Base-by-base conservation (phyloP, 257 asterid species). In the Solanum ossicruentum region DNA sequence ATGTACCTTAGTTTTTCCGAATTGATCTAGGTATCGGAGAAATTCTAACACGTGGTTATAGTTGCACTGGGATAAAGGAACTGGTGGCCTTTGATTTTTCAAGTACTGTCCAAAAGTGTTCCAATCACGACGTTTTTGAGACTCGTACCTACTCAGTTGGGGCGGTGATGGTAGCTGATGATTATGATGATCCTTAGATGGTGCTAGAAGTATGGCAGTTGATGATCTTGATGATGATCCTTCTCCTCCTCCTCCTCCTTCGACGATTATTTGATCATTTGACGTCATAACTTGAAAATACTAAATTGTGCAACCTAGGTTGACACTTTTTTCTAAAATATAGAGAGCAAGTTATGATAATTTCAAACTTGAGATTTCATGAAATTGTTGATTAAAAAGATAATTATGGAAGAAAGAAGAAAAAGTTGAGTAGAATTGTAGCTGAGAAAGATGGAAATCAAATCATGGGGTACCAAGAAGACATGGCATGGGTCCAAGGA, bases 51-150 rank as follows among this genome's bases (percentile, higher is more conserved):
- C 85, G 10, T 82, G 77, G 63, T 66, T 55, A 52, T 82, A 82
- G 51, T 82, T 66, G 60, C 79, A 82, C 15, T 63, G 85, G 12
- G 85, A 47, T 28, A 82, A 69, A 21, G 79, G 32, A 66, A 47
- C 45, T 0, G 79, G 20, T 0, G 85, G 85, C 63, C 85, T 66
- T 63, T 61, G 79, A 17, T 82, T 82, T 69, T 63, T 61, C 49
- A 82, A 69, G 78, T 82, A 82, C 43, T 82, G 85, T 7, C 85
- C 85, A 13, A 63, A 82, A 49, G 85, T 82, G 7, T 82, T 82
- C 85, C 85, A 82, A 69, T 82, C 85, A 0, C 85, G 85, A 12
- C 85, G 85, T 69, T 82, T 82, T 11, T 82, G 85, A 17, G 85
- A 82, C 51, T 82, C 78, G 3, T 82, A 82, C 23, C 85, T 5